Base-by-base conservation (phyloP, 371 early-diverging fungal species). In the Syncephalastrum racemosum region DNA sequence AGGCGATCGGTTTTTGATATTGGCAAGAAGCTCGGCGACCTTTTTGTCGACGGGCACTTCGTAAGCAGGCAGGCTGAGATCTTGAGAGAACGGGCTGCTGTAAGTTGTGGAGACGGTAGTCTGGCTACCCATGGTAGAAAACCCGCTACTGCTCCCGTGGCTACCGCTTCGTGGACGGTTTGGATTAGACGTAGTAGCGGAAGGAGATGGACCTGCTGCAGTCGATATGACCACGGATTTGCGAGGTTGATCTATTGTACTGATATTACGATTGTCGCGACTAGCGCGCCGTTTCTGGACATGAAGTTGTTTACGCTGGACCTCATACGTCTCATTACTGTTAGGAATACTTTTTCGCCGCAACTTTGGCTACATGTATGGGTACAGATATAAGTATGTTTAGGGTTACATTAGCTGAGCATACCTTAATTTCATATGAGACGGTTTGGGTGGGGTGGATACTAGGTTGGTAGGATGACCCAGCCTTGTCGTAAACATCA, bases 401-500 rank as follows among this genome's bases (percentile, higher is more conserved):
- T n/a, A 6, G 23, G 19, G 5, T 0, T 22, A 13, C 10, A 31
- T 14, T 19, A 42, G 1, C 14, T 36, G 43, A 16, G 22, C 53
- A 16, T 59, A 59, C 60, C 55, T 46, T 48, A 31, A 60, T 46
- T 36, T 60, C 61, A 27, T 60, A 60, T n/a, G 61, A 60, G 15
- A 50, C 39, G 22, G 50, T 50, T 22, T 54, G 61, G 10, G 55
- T 23, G 12, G 61, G 61, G 44, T 60, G 61, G 6, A 60, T 43
- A 39, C 61, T 60, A 15, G 61, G 55, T 39, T 53, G 47, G 44
- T 41, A 41, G 44, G 23, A 40, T 31, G 36, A 31, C 10, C 36
- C 36, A 31, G 36, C 36, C 36, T 31, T 31, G 36, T 31, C 36
- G 10, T 31, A 31, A 5, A 12, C 36, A 31, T 31, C 36, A 31